Evolutionary conservation across 2,329 filamentous ascomycete genomes (phyloP), one percentile per base, ranked within the genome.

Genomic region (Ceratocystis huliohia): DNA sequence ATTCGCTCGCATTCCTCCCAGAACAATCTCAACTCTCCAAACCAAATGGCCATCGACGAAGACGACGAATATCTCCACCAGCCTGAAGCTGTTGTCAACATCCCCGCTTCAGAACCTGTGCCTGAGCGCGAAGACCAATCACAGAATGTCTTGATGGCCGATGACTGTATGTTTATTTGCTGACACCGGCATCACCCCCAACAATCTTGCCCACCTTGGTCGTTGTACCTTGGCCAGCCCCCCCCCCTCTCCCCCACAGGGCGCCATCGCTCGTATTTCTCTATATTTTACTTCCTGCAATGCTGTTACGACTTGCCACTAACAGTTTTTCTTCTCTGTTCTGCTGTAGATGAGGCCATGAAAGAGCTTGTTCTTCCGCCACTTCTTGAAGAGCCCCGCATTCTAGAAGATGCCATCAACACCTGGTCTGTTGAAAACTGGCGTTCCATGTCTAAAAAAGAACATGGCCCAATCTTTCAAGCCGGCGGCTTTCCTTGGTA

Each of bases 341-440:
- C 68, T 67, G 15, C 45, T 41, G 33, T 67, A 92, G 88, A 85
- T 77, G 89, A 95, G 70, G 88, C 89, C 63, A 96, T 97, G 84
- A 88, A 88, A 78, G 86, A 89, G 72, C 79, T 87, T 70, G 85
- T 91, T 70, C 82, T 97, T 68, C 85, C 86, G 10, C 85, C 87
- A 65, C 79, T 91, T 61, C 71, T 78, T 69, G 86, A 91, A 70
- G 91, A 96, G 70, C 85, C 92, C 69, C 88, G 91, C 73, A 87
- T 88, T 44, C 82, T 93, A 69, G 87, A 87, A 65, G 90, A 96
- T 74, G 81, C 81, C 50, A 78, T 87, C 71, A 75, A 89, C 76
- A 96, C 91, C 72, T 99, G 94, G 94, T 85, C 89, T 37, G 90
- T 99, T 69, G 82, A 89, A 71, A 82, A 88, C 69, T 99, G 93